These are phyloP conservation scores for Leccinum obscurum DNA, from an alignment of 768 basidiomycete species.

Conservation along the genomic window DNA sequence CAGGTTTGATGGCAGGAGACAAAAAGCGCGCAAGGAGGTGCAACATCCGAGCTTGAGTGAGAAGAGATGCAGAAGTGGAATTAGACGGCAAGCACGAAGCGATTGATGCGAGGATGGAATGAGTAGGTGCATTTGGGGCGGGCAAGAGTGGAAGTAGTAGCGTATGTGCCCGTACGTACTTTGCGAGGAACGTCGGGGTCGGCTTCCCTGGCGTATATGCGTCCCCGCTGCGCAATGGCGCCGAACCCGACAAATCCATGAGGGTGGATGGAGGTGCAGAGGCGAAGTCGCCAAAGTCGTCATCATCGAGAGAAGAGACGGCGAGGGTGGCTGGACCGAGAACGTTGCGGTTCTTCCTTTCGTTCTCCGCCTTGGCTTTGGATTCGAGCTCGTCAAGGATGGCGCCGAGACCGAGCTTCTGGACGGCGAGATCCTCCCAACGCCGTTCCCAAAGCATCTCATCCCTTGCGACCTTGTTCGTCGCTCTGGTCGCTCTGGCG, in stretches of 20 bases:
- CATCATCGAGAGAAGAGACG: constrained; percentile 53
- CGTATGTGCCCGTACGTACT: constrained; percentile 65
- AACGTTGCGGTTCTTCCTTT: constrained; percentile 30
- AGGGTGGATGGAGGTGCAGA: constrained; percentile 34
- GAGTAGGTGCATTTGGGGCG: constrained; percentile 61
- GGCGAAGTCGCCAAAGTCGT: constrained; percentile 90
- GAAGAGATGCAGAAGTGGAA: constrained; percentile 42
- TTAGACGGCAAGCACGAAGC: constrained; percentile 43
- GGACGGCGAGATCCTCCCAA: constrained; percentile 62
- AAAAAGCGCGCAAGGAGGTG: constrained; percentile 76
- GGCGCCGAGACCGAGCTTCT: constrained; percentile 40
- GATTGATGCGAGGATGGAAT: constrained; percentile 56
- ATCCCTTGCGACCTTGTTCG: constrained; percentile 61
- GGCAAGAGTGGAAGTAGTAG: constrained; percentile 61
- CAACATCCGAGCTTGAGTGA: constrained; percentile 65
- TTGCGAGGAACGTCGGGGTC: constrained; percentile 45
- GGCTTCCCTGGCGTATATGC: constrained; percentile 23
- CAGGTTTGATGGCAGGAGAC: constrained; percentile 67
- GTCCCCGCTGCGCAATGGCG: constrained; percentile 15
- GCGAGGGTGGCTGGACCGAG: constrained; percentile 60
- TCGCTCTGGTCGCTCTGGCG: constrained; percentile 62
- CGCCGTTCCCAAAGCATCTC: constrained; percentile 78
- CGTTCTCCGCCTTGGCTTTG: constrained; percentile 38
- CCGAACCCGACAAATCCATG: constrained; percentile 19
- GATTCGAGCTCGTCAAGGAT: constrained; percentile 64